Percentiles rank a stretch among this genome's conserved stretches.
Conservation (phyloP, 2,329 filamentous ascomycete species). For the Stenocarpella maydis region DNA sequence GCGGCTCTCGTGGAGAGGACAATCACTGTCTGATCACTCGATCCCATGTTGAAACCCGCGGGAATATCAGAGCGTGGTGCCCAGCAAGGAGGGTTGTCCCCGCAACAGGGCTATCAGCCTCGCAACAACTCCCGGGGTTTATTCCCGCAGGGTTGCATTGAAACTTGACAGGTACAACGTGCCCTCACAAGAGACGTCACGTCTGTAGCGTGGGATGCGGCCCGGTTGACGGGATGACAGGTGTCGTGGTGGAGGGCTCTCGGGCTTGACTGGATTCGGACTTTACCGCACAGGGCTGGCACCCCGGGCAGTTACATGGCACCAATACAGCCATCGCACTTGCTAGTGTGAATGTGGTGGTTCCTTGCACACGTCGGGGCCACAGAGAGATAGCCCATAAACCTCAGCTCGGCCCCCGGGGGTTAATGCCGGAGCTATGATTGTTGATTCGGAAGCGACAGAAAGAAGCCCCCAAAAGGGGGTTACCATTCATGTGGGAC, state of each 20-base stretch:
- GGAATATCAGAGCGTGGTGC: too few species aligned
- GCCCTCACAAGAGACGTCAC: neutral
- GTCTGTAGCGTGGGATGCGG: neutral
- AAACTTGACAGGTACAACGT: too few species aligned
- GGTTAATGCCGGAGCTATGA: too few species aligned
- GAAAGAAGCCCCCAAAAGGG: neutral
- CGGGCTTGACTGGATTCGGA: neutral
- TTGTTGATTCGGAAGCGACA: neutral
- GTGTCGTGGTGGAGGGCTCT: neutral
- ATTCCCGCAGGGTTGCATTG: too few species aligned
- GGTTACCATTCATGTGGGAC: neutral
- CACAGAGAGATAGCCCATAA: too few species aligned
- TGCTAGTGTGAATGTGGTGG: neutral
- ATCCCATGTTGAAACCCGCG: too few species aligned
- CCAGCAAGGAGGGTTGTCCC: too few species aligned
- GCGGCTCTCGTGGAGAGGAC: neutral
- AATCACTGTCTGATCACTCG: too few species aligned
- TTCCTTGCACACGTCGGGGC: too few species aligned
- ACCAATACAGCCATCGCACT: neutral
- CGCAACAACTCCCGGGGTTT: too few species aligned
- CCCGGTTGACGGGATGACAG: slow-evolving; percentile 1
- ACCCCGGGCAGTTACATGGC: neutral
- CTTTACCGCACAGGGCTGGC: slow-evolving; percentile 11
- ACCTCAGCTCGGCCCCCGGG: neutral
- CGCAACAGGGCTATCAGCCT: too few species aligned